These are phyloP conservation scores for Ceratocystis destructans DNA, from an alignment of 2,329 filamentous ascomycete genomes.

Conservation along the genomic window DNA sequence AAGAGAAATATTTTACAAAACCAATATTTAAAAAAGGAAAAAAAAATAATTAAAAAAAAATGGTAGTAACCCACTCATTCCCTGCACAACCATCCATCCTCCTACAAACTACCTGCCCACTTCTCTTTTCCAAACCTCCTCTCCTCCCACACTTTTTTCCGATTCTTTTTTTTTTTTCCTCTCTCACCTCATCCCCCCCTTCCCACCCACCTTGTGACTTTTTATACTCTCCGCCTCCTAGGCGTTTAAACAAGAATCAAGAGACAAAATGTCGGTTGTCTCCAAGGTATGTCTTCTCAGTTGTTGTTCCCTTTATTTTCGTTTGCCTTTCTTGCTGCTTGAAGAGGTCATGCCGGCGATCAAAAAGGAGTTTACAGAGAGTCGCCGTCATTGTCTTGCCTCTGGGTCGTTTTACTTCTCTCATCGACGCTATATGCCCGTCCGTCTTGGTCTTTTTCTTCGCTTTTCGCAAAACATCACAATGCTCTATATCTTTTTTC, in stretches of 20 bases:
- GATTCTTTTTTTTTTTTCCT: constrained; percentile 14
- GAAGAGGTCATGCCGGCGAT: not conserved
- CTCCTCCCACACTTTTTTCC: constrained; percentile 17
- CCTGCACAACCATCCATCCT: constrained; percentile 16
- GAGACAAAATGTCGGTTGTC: constrained; percentile 49
- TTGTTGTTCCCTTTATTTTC: not conserved
- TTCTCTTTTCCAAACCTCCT: constrained; percentile 19
- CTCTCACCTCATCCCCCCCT: constrained; percentile 18
- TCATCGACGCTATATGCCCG: not conserved
- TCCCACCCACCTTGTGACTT: constrained; percentile 19
- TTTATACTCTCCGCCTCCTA: constrained; percentile 20
- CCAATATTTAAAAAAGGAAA: constrained; percentile 2
- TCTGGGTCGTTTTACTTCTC: not conserved
- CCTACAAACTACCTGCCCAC: constrained; percentile 9
- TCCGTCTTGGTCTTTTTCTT: not conserved
- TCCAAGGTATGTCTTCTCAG: constrained; percentile 39
- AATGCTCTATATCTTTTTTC: not conserved
- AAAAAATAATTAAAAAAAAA: not conserved
- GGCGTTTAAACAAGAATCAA: constrained; percentile 24
- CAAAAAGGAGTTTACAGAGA: too few relatives aligned
- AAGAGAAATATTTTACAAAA: not conserved
- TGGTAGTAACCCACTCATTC: constrained; percentile 14
- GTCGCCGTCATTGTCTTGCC: not conserved
- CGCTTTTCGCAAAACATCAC: not conserved
- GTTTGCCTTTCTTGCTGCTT: not conserved